Evolutionary conservation across 2,329 filamentous ascomycete genomes (phyloP).

Genomic region (Microascus cirrosus): DNA sequence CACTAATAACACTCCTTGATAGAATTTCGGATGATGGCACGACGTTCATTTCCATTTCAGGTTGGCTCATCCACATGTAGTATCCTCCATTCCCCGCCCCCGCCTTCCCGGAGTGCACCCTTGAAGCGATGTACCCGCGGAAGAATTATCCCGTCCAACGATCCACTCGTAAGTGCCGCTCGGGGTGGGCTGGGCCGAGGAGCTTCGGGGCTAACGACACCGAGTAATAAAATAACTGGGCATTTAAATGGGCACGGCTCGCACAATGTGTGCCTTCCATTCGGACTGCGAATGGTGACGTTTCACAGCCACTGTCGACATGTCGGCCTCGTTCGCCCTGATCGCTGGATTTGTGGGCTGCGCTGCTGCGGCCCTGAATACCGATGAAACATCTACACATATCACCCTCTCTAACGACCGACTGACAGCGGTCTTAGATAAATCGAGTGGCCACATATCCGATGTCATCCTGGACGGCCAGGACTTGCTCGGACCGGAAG

Average conservation of each 20-base stretch:
- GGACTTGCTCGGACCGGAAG: slow-evolving; percentile 36
- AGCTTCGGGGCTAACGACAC: neutral
- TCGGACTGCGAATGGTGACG: neutral
- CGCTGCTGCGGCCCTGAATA: slow-evolving; percentile 16
- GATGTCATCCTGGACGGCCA: slow-evolving; percentile 22
- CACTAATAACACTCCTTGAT: no score
- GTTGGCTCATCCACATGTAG: neutral
- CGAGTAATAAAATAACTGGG: neutral
- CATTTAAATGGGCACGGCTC: neutral
- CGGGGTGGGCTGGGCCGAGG: neutral
- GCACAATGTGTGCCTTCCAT: neutral
- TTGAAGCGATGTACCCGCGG: neutral
- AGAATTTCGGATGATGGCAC: no score
- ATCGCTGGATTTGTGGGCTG: neutral
- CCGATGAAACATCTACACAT: slow-evolving; percentile 20
- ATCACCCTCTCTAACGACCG: slow-evolving; percentile 25
- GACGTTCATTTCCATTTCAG: no score
- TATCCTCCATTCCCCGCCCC: neutral
- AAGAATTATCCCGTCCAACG: neutral
- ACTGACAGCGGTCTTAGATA: slow-evolving; percentile 23
- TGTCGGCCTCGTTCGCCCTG: neutral
- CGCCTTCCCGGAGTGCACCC: neutral
- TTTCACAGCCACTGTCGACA: neutral
- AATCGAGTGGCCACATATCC: slow-evolving; percentile 23
- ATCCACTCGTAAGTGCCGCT: neutral